phyloP scores from a whole-genome alignment of 2,329 filamentous ascomycete species.

The Chrysoporthe austroafricana region DNA sequence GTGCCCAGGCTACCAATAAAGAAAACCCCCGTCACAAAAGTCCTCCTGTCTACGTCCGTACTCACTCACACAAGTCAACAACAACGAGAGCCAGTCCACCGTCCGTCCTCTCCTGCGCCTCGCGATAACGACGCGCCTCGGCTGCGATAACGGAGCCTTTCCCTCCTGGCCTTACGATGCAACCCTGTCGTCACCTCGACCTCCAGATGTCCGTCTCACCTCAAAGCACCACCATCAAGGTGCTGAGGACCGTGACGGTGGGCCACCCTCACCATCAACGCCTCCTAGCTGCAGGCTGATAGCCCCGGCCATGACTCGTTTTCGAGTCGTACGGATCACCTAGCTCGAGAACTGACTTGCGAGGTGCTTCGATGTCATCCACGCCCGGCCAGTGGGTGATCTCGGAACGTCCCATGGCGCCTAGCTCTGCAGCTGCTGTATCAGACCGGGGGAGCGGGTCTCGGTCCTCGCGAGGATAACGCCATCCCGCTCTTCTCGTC shows the following conservation, averaged over 20 bases:
- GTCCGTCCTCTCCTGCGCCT: not conserved
- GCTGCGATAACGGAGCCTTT: constrained; percentile 25
- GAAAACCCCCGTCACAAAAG: not conserved
- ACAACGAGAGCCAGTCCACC: not conserved
- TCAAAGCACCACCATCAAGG: not conserved
- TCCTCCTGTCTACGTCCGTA: not conserved
- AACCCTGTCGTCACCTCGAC: not conserved
- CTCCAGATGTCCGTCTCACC: not conserved
- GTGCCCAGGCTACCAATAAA: not conserved
- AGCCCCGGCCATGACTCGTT: not conserved
- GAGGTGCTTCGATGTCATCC: not conserved
- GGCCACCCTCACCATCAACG: not conserved
- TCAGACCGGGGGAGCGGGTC: not conserved
- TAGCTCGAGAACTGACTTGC: not conserved
- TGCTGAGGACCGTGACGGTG: not conserved
- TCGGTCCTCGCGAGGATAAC: constrained; percentile 11
- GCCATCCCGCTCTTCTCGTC: constrained; percentile 1
- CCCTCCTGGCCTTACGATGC: constrained; percentile 4
- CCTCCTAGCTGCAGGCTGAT: too few relatives aligned
- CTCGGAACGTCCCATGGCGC: constrained; percentile 11
- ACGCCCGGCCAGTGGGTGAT: not conserved
- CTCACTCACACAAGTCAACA: not conserved
- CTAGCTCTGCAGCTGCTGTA: constrained; percentile 11
- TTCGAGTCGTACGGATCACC: constrained; percentile 3
- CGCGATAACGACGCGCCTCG: not conserved